These are phyloP conservation scores for Beauveria bassiana DNA, from an alignment of 2,329 filamentous ascomycete species.

Conservation along the genomic window DNA sequence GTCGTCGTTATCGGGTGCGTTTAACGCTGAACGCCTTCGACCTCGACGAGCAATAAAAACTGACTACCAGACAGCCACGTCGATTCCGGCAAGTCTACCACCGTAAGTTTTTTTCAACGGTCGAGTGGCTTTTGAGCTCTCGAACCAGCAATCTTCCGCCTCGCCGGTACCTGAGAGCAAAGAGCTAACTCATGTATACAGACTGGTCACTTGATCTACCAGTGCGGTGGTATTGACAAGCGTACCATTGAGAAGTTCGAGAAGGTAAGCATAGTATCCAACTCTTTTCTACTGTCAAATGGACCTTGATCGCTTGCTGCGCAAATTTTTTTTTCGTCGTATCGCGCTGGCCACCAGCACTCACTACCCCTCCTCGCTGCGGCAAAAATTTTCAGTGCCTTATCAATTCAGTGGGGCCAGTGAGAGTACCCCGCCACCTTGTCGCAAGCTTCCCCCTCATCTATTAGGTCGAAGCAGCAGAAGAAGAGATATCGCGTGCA, in stretches of 20 bases:
- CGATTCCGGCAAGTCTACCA: slow-evolving; percentile 99
- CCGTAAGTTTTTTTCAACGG: slow-evolving; percentile 51
- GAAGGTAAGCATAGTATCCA: slow-evolving; percentile 63
- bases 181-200: slow-evolving; percentile 27
- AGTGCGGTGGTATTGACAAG: slow-evolving; percentile 99
- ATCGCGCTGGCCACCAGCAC: slow-evolving; percentile 17
- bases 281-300: not conserved
- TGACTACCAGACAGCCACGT: slow-evolving; percentile 59
- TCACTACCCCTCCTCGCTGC: slow-evolving; percentile 14
- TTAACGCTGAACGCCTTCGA: slow-evolving; percentile 18
- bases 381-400: slow-evolving; percentile 18
- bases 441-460: not conserved
- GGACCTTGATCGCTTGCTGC: not conserved
- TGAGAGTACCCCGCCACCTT: slow-evolving; percentile 13
- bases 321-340: slow-evolving; percentile 13
- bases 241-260: slow-evolving; percentile 99
- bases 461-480: not conserved
- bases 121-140: not conserved
- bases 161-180: not conserved
- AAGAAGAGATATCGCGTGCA: not conserved
- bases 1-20: slow-evolving; percentile 79
- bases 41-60: slow-evolving; percentile 19
- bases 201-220: slow-evolving; percentile 96
- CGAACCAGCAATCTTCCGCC: slow-evolving; percentile 10
- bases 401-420: slow-evolving; percentile 18